Percentiles rank a stretch among this genome's conserved stretches.
Evolutionary conservation across 208 protist species (phyloP).

Genomic region (Acanthamoeba lenticulata): DNA sequence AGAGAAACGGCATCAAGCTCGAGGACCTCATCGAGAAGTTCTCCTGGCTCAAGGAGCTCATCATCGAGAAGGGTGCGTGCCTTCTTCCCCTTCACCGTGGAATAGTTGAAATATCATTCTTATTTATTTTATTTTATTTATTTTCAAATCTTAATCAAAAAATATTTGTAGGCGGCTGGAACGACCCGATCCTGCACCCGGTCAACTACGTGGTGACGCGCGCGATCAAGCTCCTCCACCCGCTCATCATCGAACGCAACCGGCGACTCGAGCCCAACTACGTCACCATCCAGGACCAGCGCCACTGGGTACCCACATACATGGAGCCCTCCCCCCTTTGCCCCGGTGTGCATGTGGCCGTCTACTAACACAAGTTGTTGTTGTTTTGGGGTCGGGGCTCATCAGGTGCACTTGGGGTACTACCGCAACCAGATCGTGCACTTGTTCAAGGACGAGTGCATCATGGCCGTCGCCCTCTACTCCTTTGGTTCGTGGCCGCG

Average conservation of each 20-base stretch:
- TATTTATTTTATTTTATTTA: neutral
- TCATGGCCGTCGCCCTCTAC: constrained; percentile 39
- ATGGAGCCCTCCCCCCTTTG: neutral
- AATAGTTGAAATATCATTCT: neutral
- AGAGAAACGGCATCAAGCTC: constrained; percentile 55
- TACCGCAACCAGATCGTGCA: constrained; percentile 73
- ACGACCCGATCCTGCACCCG: constrained; percentile 63
- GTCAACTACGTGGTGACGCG: constrained; percentile 52
- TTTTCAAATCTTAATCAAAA: neutral
- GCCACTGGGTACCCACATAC: neutral
- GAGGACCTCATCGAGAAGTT: constrained; percentile 67
- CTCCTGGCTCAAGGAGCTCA: constrained; percentile 60
- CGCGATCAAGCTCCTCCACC: constrained; percentile 37
- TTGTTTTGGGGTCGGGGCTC: too few species aligned
- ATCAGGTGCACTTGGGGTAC: constrained; percentile 46
- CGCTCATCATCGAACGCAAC: constrained; percentile 61
- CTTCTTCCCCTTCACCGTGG: neutral
- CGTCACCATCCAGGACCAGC: constrained; percentile 39
- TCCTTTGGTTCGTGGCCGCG: constrained; percentile 4
- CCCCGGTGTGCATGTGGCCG: neutral
- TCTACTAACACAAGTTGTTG: too few species aligned
- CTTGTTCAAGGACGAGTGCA: constrained; percentile 68
- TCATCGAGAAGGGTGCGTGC: constrained; percentile 38
- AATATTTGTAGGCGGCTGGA: constrained; percentile 18
- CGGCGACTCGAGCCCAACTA: constrained; percentile 37